Evolutionary conservation across 78 protist genomes (phyloP).

Genomic region (Dictyostelium capitatum): DNA sequence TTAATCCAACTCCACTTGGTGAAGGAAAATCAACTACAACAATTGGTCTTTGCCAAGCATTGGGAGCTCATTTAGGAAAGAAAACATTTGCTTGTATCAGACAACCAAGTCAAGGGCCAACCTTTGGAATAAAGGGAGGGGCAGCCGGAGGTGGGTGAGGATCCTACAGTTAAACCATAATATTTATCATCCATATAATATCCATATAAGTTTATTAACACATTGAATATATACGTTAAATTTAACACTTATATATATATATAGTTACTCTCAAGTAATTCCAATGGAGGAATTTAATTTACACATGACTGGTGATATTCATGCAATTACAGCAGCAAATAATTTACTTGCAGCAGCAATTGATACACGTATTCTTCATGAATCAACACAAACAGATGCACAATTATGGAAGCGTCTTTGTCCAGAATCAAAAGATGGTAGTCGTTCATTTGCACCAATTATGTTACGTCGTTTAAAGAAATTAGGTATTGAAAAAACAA

Average conservation of each 20-base stretch:
- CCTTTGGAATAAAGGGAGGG: conserved; percentile 98
- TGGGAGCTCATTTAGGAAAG: conserved; percentile 94
- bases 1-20: conserved; percentile 98
- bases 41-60: conserved; percentile 97
- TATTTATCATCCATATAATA: too few species aligned
- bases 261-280: conserved; percentile 92
- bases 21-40: conserved; percentile 99
- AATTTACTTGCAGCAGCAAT: conserved; percentile 98
- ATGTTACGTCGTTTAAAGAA: conserved; percentile 91
- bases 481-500: conserved; percentile 92
- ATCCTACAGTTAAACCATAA: too few species aligned
- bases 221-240: too few species aligned
- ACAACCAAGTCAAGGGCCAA: conserved; percentile 97
- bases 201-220: too few species aligned
- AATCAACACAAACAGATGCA: conserved; percentile 92
- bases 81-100: conserved; percentile 93
- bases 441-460: conserved; percentile 81
- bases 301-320: conserved; percentile 98
- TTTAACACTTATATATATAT: too few species aligned
- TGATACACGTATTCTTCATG: conserved; percentile 97
- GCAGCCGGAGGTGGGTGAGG: conserved; percentile 98
- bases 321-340: conserved; percentile 99
- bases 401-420: conserved; percentile 87
- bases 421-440: conserved; percentile 84
- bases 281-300: conserved; percentile 99